Base-by-base conservation (phyloP, 345 rosid genomes). In the Excoecaria cochinchinensis region DNA sequence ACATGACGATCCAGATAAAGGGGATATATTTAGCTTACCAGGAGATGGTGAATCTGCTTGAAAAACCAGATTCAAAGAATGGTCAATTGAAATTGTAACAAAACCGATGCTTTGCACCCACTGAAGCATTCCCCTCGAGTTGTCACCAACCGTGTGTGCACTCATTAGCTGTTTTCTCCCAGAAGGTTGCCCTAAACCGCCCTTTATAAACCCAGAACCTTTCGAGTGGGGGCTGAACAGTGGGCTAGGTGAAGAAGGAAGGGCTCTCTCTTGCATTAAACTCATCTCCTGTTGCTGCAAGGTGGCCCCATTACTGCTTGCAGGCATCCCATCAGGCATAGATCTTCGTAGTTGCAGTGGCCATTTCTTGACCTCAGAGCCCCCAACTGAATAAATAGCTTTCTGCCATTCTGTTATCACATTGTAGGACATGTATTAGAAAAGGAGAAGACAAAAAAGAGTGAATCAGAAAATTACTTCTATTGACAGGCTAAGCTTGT, bases 91-190 rank as follows among this genome's bases (percentile, higher is more conserved):
- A 80, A 93, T 71, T 78, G 98, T 74, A 72, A 86, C 91, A 80
- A 96, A 96, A 87, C 90, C 89, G 77, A 96, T 96, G 87, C 97
- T 96, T 84, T 90, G 99, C 70, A 93, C 89, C 97, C 97, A 96
- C 84, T 93, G 97, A 74, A 93, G 95, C 85, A 93, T 83, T 24
- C 98, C 99, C 84, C 90, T 87, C 31, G 97, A 83, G 82, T 84
- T 81, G 85, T 90, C 97, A 77, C 86, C 84, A 70, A 74, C 69
- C 39, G 90, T 76, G 66, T 89, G 97, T 77, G 90, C 98, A 80
- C 92, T 85, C 81, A 89, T 73, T 60, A 85, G 88, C 85, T 84
- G 99, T 77, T 96, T 96, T 83, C 99, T 87, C 64, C 89, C 86
- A 74, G 87, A 75, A 69, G 90, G 71, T 77, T 91, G 98, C 72